These are phyloP conservation scores for Fusarium guadeloupense DNA, from an alignment of 2,329 filamentous ascomycete genomes.

Conservation along the genomic window DNA sequence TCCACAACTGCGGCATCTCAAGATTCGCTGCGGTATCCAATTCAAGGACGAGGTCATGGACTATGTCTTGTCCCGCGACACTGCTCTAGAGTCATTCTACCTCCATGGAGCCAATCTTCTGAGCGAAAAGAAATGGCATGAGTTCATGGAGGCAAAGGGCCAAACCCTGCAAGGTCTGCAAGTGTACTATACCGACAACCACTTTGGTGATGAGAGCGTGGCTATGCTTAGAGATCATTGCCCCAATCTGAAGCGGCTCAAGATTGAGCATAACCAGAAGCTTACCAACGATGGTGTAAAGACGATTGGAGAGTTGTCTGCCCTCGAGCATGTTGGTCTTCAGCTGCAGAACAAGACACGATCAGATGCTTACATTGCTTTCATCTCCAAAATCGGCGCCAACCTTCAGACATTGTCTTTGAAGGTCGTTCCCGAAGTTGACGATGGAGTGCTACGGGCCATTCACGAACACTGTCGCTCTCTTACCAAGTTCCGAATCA, in stretches of 20 bases:
- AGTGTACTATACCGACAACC: constrained; percentile 83
- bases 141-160: constrained; percentile 74
- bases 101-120: constrained; percentile 88
- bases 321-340: constrained; percentile 79
- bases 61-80: constrained; percentile 78
- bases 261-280: constrained; percentile 82
- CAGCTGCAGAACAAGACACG: constrained; percentile 68
- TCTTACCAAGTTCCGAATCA: constrained; percentile 82
- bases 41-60: constrained; percentile 87
- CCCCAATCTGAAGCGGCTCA: constrained; percentile 76
- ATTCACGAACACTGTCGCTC: constrained; percentile 75
- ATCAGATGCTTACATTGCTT: constrained; percentile 64
- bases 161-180: constrained; percentile 72
- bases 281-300: constrained; percentile 72
- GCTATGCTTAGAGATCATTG: constrained; percentile 70
- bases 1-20: constrained; percentile 73
- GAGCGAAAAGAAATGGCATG: constrained; percentile 77
- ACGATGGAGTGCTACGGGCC: constrained; percentile 74
- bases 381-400: constrained; percentile 70
- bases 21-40: constrained; percentile 86
- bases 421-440: constrained; percentile 70
- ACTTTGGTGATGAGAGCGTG: constrained; percentile 78
- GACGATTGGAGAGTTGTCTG: constrained; percentile 68
- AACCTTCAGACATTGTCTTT: constrained; percentile 82
- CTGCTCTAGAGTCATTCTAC: constrained; percentile 75